Percentiles rank a stretch among this genome's conserved stretches.
Conservation (phyloP, 805 yeast genomes). For the Starmerella gropengiesseri region DNA sequence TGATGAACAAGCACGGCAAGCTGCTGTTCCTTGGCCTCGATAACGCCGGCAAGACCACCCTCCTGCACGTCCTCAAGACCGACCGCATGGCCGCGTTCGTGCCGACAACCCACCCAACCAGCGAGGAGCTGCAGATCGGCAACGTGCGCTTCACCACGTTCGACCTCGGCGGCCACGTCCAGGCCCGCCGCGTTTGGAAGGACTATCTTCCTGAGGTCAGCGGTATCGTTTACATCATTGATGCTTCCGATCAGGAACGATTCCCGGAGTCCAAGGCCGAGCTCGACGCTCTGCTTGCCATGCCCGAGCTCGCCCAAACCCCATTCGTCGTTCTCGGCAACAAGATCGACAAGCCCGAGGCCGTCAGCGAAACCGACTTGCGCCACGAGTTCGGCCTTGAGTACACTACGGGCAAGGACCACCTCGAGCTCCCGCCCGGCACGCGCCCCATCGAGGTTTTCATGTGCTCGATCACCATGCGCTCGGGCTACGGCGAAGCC, state of each 20-base stretch:
- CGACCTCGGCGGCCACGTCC: conserved; percentile 97
- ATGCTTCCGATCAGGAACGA: conserved; percentile 93
- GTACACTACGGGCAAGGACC: conserved; percentile 84
- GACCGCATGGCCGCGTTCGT: conserved; percentile 96
- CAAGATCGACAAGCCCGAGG: conserved; percentile 88
- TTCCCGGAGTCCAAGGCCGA: conserved; percentile 91
- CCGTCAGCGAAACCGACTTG: conserved; percentile 89
- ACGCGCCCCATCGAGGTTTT: conserved; percentile 89
- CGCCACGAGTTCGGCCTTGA: conserved; percentile 80
- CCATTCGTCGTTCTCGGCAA: conserved; percentile 93
- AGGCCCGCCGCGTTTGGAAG: conserved; percentile 98
- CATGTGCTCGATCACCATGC: conserved; percentile 97
- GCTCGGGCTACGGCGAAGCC: conserved; percentile 97
- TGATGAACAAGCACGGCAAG: conserved; percentile 93
- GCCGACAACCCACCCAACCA: conserved; percentile 95
- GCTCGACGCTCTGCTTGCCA: conserved; percentile 81
- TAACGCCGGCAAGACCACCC: conserved; percentile 94
- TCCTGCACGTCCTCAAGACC: conserved; percentile 75
- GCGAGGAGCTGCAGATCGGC: conserved; percentile 95
- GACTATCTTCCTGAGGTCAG: conserved; percentile 99
- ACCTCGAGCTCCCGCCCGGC: conserved; percentile 46
- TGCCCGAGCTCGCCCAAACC: conserved; percentile 79
- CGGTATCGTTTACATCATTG: conserved; percentile 92
- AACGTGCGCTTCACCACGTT: conserved; percentile 94
- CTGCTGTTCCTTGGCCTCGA: conserved; percentile 90